Percentiles rank a stretch among this genome's conserved stretches.
Evolutionary conservation across 108 stramenopile species (phyloP).

Genomic region (Hondaea fermentalgiana): DNA sequence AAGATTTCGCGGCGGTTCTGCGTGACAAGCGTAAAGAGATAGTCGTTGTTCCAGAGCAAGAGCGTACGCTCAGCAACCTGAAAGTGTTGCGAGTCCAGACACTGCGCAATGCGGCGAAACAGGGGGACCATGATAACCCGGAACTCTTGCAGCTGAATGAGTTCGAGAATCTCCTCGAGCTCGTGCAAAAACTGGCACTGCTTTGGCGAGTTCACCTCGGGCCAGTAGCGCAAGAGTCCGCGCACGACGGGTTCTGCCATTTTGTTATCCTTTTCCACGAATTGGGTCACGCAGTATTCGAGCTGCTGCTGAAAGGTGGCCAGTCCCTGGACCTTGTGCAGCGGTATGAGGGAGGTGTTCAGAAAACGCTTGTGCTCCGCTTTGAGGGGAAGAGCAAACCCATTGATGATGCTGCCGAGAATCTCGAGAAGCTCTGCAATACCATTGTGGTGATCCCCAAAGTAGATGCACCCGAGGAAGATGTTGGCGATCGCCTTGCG

Average conservation of each 20-base stretch:
- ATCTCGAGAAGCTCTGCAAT: slow-evolving; percentile 37
- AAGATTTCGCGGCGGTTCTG: slow-evolving; percentile 19
- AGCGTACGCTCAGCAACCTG: slow-evolving; percentile 33
- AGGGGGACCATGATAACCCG: slow-evolving; percentile 5
- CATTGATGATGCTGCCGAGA: slow-evolving; percentile 40
- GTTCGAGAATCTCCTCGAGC: slow-evolving; percentile 40
- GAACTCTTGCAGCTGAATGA: slow-evolving; percentile 22
- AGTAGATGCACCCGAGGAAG: slow-evolving; percentile 32
- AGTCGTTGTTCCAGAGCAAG: slow-evolving; percentile 32
- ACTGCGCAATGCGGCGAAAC: background rate
- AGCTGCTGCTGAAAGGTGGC: slow-evolving; percentile 29
- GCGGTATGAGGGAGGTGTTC: slow-evolving; percentile 22
- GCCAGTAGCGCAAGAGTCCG: slow-evolving; percentile 30
- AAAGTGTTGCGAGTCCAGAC: slow-evolving; percentile 29
- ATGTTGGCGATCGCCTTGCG: slow-evolving; percentile 22
- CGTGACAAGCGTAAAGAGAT: slow-evolving; percentile 7
- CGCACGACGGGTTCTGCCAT: background rate
- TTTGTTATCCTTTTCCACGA: slow-evolving; percentile 35
- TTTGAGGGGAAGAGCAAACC: slow-evolving; percentile 36
- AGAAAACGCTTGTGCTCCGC: slow-evolving; percentile 32
- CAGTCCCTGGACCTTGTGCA: slow-evolving; percentile 25
- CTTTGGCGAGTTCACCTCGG: slow-evolving; percentile 21
- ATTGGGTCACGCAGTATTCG: slow-evolving; percentile 27
- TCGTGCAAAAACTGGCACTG: slow-evolving; percentile 31
- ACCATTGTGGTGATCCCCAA: slow-evolving; percentile 28